Evolutionary conservation across 306 rosid genomes (phyloP).

Genomic region (Trifolium repens): DNA sequence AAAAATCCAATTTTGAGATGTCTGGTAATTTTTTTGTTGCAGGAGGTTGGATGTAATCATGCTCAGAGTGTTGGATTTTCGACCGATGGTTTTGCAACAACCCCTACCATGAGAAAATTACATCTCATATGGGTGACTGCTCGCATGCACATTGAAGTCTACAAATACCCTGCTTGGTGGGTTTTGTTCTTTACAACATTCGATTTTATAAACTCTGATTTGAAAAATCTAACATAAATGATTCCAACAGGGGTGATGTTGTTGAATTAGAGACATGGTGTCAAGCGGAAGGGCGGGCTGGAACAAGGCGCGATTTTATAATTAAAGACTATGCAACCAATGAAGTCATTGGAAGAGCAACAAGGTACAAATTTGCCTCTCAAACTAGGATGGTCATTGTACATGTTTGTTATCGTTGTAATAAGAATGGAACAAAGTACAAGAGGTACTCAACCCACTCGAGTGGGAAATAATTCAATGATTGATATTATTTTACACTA

Average conservation of each 20-base stretch:
- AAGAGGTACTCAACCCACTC: too few relatives aligned
- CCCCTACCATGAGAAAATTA: constrained; percentile 91
- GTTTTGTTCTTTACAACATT: constrained; percentile 35
- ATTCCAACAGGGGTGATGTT: constrained; percentile 82
- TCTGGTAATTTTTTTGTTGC: constrained; percentile 43
- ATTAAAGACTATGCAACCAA: constrained; percentile 70
- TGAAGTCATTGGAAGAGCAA: constrained; percentile 93
- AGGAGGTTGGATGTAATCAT: constrained; percentile 99
- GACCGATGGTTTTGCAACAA: constrained; percentile 93
- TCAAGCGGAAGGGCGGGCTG: constrained; percentile 92
- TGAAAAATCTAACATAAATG: constrained; percentile 31
- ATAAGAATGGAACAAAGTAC: too few relatives aligned
- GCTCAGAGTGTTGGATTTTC: constrained; percentile 97
- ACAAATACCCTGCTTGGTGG: constrained; percentile 94
- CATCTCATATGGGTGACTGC: constrained; percentile 98
- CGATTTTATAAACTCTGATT: constrained; percentile 15
- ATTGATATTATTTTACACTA: neutral
- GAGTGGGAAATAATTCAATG: too few relatives aligned
- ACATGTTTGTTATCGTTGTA: constrained; percentile 3
- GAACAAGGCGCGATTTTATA: constrained; percentile 95
- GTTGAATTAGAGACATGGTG: constrained; percentile 98
- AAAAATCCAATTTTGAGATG: constrained; percentile 19
- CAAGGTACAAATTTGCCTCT: constrained; percentile 58
- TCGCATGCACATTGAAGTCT: constrained; percentile 98
- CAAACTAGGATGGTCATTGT: constrained; percentile 13